These are phyloP conservation scores for Trametes polyzona DNA, from an alignment of 1,284 basidiomycete species.

Conservation along the genomic window DNA sequence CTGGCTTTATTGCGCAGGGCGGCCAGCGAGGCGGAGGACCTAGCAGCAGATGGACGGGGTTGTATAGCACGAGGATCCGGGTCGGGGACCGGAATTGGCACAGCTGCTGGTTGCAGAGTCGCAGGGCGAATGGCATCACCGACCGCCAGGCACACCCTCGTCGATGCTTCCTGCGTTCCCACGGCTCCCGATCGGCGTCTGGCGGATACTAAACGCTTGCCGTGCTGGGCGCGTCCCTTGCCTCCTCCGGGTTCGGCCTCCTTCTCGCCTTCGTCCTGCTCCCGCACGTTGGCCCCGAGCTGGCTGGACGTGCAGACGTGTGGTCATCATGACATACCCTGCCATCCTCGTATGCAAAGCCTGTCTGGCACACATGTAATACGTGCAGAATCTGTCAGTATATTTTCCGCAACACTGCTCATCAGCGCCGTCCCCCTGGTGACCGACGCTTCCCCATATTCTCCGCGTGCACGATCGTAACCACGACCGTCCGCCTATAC, in stretches of 20 bases:
- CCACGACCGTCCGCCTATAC: constrained; percentile 16
- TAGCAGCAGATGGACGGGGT: too few relatives aligned
- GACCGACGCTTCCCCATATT: constrained; percentile 22
- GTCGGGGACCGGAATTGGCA: too few relatives aligned
- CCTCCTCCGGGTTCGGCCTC: background rate
- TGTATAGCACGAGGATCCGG: too few relatives aligned
- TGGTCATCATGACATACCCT: background rate
- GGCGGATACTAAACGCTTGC: background rate
- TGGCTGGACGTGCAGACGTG: background rate
- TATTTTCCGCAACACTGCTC: constrained; percentile 3
- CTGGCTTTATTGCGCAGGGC: too few relatives aligned
- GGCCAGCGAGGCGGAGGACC: too few relatives aligned
- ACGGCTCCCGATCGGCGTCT: constrained; percentile 10
- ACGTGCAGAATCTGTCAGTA: constrained; percentile 9
- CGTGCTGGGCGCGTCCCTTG: background rate
- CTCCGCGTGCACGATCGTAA: constrained; percentile 18
- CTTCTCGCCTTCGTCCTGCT: background rate
- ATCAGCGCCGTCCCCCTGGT: constrained; percentile 27
- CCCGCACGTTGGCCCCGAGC: background rate
- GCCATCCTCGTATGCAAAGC: background rate
- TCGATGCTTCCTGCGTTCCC: background rate
- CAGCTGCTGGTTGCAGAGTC: too few relatives aligned
- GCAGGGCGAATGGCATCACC: background rate
- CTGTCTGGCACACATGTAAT: background rate
- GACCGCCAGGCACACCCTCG: constrained; percentile 1